A percentile compares a stretch with the other conserved stretches of the same genome.
Conservation (phyloP, 208 protist species). For the Leishmania amazonensis region DNA sequence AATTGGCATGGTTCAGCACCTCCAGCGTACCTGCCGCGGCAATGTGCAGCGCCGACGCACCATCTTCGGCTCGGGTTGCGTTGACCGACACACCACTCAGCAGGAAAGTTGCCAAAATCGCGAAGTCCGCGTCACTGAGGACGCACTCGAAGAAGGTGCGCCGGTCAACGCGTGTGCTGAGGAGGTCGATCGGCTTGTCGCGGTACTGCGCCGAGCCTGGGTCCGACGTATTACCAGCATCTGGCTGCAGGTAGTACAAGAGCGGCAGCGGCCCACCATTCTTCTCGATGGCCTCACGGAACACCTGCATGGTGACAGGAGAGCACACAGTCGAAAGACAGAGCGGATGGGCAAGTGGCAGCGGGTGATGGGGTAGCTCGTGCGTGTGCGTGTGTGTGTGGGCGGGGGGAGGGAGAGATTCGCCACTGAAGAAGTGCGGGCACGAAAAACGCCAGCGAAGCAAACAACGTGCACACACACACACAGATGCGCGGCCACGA, state of each 20-base stretch:
- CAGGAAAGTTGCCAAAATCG: constrained; percentile 51
- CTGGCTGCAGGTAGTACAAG: constrained; percentile 46
- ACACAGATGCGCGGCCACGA: neutral
- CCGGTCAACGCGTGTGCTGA: constrained; percentile 36
- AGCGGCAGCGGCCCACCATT: constrained; percentile 56
- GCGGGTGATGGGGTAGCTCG: neutral
- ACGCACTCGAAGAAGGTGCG: constrained; percentile 59
- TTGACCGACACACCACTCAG: constrained; percentile 58
- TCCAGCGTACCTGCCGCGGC: constrained; percentile 40
- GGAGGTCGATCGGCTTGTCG: constrained; percentile 15
- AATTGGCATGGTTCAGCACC: neutral
- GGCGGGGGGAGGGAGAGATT: neutral
- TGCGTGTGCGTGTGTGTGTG: neutral
- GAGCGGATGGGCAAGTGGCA: neutral
- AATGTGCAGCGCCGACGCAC: constrained; percentile 67
- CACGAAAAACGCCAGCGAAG: neutral
- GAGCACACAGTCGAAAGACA: neutral
- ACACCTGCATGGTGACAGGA: constrained; percentile 45
- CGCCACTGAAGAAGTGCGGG: neutral
- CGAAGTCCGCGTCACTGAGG: constrained; percentile 41
- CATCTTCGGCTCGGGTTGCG: constrained; percentile 39
- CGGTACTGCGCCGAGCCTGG: neutral
- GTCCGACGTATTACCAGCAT: constrained; percentile 9
- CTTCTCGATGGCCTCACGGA: constrained; percentile 33
- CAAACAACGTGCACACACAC: neutral